Base-by-base conservation (phyloP, 2,329 filamentous ascomycete genomes). In the Aspergillus proliferans region DNA sequence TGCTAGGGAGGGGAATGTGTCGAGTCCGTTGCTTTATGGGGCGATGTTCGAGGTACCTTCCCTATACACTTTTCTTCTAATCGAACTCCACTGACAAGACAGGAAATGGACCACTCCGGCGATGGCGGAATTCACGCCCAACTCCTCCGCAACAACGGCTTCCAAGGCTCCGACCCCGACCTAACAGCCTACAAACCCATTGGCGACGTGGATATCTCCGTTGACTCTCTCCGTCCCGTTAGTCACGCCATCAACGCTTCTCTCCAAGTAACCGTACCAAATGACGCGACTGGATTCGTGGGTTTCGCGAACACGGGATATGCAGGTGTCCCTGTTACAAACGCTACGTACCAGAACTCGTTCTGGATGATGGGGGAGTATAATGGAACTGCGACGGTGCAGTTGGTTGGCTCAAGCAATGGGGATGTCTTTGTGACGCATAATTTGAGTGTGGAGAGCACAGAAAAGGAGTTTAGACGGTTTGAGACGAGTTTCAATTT, bases 221-320 rank as follows among this genome's bases (percentile, higher is more conserved):
- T 59, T n/a, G 61, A 64, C 50, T 21, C 44, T 0, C 33, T 45
- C 14, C 58, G 53, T 19, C 58, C 61, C 1, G 56, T 68, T 34
- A 63, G 58, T 43, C 38, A 51, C 2, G 62, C 64, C 1, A 66
- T 67, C 43, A 53, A 51, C 6, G 62, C 58, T 3, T 61, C 64
- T 1, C 57, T 68, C 6, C 52, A 22, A 3, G 38, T 40, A 19
- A 22, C 15, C 9, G 19, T 40, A 4, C 26, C 26, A 3, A 22
- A 6, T 50, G 4, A 58, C 66, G 49, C 51, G 18, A 60, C 59
- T 0, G 58, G 63, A 6, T 58, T 60, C 22, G 61, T 67, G 36
- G 70, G 68, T 1, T 65, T 77, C 33, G 71, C 75, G 30, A 72
- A 84, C 48, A 63, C 70, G 47, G 78, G 63, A 8, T 67, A 64